Base-by-base conservation (phyloP, 768 basidiomycete genomes). In the Podaxis mareebaensis region DNA sequence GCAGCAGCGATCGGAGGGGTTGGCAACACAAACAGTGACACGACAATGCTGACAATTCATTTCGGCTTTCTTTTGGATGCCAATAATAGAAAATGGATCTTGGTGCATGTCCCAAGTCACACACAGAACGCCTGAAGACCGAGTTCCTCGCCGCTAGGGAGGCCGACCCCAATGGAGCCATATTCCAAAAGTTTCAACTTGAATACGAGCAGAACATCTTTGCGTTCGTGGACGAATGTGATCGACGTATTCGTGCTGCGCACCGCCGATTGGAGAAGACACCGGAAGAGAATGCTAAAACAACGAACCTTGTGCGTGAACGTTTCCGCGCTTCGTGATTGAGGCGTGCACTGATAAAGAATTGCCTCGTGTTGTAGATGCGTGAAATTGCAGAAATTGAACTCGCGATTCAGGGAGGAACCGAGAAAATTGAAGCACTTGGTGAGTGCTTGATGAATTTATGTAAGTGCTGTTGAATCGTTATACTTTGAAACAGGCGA, bases 371-470 rank as follows among this genome's bases (percentile, higher is more conserved):
- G 40, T 59, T 58, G 42, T 68, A 93, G 92, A 99, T 99, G 97
- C 84, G 95, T 67, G 97, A 99, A 84, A 98, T 99, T 77, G 97
- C 94, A 62, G 97, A 99, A 80, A 98, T 99, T 74, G 96, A 99
- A 81, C 79, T 98, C 67, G 96, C 97, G 60, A 98, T 99, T 74
- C 96, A 99, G 79, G 95, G 95, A 69, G 96, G 95, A 61, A 99
- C 97, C 52, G 93, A 97, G 75, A 98, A 98, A 81, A 97, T 99
- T 69, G 97, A 99, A 77, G 83, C 87, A 36, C 81, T 99, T 42
- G 96, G 93, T 90, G 69, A 61, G 85, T 77, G 40, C 52, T 53
- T 58, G 64, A 52, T 64, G 64, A 20, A 36, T 62, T 61, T 65
- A 55, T 51, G 42, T 64, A 58, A 42, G 57, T 58, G 44, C 66